phyloP scores from a whole-genome alignment of 106 monocot species.

The Hemerocallis citrina region DNA sequence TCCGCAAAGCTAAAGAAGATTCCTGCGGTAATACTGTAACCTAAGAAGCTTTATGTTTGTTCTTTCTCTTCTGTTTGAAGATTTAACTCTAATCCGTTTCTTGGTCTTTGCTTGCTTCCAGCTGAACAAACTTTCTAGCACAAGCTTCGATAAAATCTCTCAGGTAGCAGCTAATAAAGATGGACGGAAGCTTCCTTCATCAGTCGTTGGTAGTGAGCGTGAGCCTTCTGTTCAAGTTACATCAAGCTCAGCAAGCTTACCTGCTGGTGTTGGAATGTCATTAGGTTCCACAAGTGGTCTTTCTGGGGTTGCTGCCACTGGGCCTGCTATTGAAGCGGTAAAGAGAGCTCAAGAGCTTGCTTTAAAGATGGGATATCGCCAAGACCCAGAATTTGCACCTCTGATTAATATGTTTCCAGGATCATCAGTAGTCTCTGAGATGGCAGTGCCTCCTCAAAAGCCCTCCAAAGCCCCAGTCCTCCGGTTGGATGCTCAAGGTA shows the following conservation, averaged over 20 bases:
- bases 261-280: slow-evolving; percentile 8
- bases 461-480: slow-evolving; percentile 85
- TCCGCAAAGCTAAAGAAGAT: slow-evolving; percentile 89
- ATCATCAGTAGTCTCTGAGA: slow-evolving; percentile 26
- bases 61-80: neutral
- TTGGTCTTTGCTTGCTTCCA: slow-evolving; percentile 14
- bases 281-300: slow-evolving; percentile 12
- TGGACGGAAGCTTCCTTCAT: slow-evolving; percentile 5
- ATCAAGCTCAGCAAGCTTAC: slow-evolving; percentile 1
- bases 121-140: slow-evolving; percentile 41
- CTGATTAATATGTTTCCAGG: slow-evolving; percentile 98
- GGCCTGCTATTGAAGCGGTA: slow-evolving; percentile 61
- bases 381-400: slow-evolving; percentile 92
- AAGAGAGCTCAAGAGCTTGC: slow-evolving; percentile 94
- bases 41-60: neutral
- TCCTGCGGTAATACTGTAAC: slow-evolving; percentile 49
- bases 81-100: neutral
- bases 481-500: slow-evolving; percentile 87
- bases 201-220: slow-evolving; percentile 1
- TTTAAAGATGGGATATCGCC: slow-evolving; percentile 83
- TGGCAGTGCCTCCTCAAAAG: slow-evolving; percentile 41
- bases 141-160: slow-evolving; percentile 19
- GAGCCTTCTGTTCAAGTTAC: slow-evolving; percentile 10
- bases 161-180: slow-evolving; percentile 18
- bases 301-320: slow-evolving; percentile 22